These are phyloP conservation scores for Trypanosoma vivax DNA, from an alignment of 208 protist genomes.

Conservation along the genomic window DNA sequence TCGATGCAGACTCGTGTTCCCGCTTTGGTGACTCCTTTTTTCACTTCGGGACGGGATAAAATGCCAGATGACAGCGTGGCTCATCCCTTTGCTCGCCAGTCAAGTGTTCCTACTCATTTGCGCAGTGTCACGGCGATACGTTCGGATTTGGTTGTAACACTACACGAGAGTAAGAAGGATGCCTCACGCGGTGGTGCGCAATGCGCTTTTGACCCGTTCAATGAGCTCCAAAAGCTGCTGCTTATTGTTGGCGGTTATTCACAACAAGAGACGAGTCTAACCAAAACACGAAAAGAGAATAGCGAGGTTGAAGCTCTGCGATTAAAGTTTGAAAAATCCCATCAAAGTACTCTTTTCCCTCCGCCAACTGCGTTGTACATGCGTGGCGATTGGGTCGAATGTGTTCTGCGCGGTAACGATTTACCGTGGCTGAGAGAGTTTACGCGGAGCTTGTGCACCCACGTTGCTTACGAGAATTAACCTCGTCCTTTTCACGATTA, in stretches of 20 bases:
- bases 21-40: too few relatives aligned
- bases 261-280: neutral
- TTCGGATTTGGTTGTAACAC: too few relatives aligned
- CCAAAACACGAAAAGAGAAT: neutral
- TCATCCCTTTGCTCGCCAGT: too few relatives aligned
- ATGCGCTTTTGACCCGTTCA: too few relatives aligned
- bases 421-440: neutral
- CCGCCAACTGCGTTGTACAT: neutral
- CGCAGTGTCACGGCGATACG: too few relatives aligned
- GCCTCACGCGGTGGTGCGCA: too few relatives aligned
- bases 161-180: too few relatives aligned
- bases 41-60: too few relatives aligned
- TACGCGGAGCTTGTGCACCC: neutral
- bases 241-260: neutral
- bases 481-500: neutral
- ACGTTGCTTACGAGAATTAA: neutral
- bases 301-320: neutral
- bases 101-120: too few relatives aligned
- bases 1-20: too few relatives aligned
- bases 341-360: slow-evolving; percentile 1
- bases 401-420: slow-evolving; percentile 5
- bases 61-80: too few relatives aligned
- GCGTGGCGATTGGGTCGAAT: slow-evolving; percentile 6
- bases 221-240: neutral
- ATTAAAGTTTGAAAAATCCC: neutral